Evolutionary conservation across 495 filamentous ascomycete genomes (phyloP).

Genomic region (Neurospora terricola): DNA sequence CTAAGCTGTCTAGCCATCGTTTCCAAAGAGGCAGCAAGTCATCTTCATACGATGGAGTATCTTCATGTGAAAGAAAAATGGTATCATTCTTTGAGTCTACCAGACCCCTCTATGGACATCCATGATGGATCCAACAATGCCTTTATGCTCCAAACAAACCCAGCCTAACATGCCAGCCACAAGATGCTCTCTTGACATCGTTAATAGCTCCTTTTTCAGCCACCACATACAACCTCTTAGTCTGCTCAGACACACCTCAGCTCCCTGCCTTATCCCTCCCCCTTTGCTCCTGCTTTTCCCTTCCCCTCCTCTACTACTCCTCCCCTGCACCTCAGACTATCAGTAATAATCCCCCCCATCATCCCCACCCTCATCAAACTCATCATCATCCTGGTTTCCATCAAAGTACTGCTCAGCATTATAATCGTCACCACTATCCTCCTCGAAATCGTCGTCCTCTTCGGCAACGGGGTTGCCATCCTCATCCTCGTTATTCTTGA

Average conservation of each 20-base stretch:
- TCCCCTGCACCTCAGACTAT: background rate
- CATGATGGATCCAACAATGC: background rate
- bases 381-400: slow-evolving; percentile 37
- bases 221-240: background rate
- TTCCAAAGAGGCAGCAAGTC: background rate
- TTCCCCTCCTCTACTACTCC: background rate
- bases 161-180: background rate
- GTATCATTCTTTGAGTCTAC: background rate
- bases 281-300: background rate
- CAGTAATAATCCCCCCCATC: slow-evolving; percentile 20
- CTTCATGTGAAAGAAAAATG: background rate
- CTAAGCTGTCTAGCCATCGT: background rate
- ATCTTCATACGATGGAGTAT: background rate
- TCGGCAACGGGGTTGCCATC: slow-evolving; percentile 31
- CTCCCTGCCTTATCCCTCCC: background rate
- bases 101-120: background rate
- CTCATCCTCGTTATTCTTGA: slow-evolving; percentile 25
- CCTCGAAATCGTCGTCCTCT: slow-evolving; percentile 36
- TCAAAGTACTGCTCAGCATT: slow-evolving; percentile 47
- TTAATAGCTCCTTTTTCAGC: background rate
- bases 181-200: slow-evolving; percentile 1
- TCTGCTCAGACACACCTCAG: background rate
- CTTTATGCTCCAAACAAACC: background rate
- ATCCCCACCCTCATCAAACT: slow-evolving; percentile 38
- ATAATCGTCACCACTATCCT: slow-evolving; percentile 43